These are phyloP conservation scores for Microdochium bolleyi DNA, from an alignment of 2,329 filamentous ascomycete genomes.

Conservation along the genomic window DNA sequence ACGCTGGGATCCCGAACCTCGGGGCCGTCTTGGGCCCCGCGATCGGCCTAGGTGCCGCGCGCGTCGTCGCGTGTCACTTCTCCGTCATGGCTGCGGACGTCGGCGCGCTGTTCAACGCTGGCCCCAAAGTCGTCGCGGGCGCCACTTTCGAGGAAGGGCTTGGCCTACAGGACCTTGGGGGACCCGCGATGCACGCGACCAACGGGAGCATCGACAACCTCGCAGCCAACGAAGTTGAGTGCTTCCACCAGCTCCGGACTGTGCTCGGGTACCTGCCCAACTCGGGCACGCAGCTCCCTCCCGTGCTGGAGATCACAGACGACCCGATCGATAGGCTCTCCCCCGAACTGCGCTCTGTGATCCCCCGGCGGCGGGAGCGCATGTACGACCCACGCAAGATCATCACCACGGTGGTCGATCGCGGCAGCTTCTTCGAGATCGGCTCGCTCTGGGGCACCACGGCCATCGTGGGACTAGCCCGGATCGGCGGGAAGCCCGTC, in stretches of 20 bases:
- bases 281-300: constrained; percentile 45
- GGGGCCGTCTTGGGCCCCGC: constrained; percentile 56
- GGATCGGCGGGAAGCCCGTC: constrained; percentile 46
- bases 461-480: constrained; percentile 51
- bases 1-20: constrained; percentile 55
- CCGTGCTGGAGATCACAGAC: constrained; percentile 26
- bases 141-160: constrained; percentile 59
- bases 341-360: constrained; percentile 41
- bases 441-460: constrained; percentile 55
- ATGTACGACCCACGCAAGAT: constrained; percentile 54
- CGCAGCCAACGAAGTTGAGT: constrained; percentile 50
- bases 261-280: constrained; percentile 51
- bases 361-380: constrained; percentile 47
- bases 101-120: constrained; percentile 55
- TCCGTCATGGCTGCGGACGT: constrained; percentile 58
- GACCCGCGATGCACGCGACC: constrained; percentile 52
- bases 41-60: constrained; percentile 54
- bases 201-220: constrained; percentile 62
- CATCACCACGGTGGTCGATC: constrained; percentile 48
- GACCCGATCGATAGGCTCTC: constrained; percentile 43
- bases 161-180: constrained; percentile 49
- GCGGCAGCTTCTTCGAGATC: constrained; percentile 54
- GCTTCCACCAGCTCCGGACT: constrained; percentile 51
- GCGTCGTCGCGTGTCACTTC: constrained; percentile 56
- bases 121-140: constrained; percentile 52